Evolutionary conservation across 169 alveolate species (phyloP), one percentile per base, ranked within the genome.

Genomic region (Babesia sp.): DNA sequence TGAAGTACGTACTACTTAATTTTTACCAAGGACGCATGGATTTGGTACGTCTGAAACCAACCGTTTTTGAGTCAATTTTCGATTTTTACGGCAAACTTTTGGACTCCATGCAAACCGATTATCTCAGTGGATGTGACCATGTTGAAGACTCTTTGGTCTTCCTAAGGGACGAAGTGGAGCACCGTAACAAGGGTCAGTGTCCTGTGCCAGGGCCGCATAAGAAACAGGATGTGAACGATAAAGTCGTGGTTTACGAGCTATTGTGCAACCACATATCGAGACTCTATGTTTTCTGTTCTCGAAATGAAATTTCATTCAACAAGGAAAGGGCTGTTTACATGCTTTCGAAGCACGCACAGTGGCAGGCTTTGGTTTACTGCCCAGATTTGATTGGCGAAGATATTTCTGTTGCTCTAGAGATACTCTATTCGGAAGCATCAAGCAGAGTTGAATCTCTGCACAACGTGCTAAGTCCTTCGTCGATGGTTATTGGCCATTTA

Each of bases 281-380:
- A 22, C 45, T 77, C 11, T 71, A 77, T 50, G 46, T 57, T 34
- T 77, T 55, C 58, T 77, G 86, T 24, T 77, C 71, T 22, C 58
- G 58, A 16, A 77, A 68, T 37, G 71, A 58, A 7, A 67, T 77
- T 11, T 22, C 56, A 29, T 50, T 67, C 28, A 41, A 42, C 37
- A 69, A 39, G 46, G 73, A 64, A 37, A 77, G 37, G 81, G 81
- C 86, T 16, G 45, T 77, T 9, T 61, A 64, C 66, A 54, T 71
- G 16, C 34, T 77, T 33, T 61, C 79, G 33, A 77, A 67, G 69
- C 81, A 77, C 48, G 16, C 54, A 29, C 63, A 24, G 28, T 77
- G 86, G 86, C 86, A 77, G 56, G 50, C 46, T 36, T 56, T 77
- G 22, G 66, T 77, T 1, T 69, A 77, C 48, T 77, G 86, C 55